Evolutionary conservation across 495 filamentous ascomycete species (phyloP).

Genomic region (Sphaerosporella brunnea): DNA sequence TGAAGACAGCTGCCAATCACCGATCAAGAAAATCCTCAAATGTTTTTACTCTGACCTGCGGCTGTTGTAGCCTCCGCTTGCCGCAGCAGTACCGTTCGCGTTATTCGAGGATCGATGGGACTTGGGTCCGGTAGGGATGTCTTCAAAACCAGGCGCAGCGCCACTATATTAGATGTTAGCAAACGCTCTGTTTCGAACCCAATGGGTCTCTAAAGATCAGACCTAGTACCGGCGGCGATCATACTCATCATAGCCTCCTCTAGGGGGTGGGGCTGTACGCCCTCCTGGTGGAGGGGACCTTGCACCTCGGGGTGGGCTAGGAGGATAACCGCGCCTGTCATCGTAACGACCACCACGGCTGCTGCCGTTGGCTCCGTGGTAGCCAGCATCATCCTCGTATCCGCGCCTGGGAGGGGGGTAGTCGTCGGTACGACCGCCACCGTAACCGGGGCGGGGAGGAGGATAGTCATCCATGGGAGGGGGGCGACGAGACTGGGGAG

Average conservation of each 20-base stretch:
- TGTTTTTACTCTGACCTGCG: no score
- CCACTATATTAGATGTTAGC: no score
- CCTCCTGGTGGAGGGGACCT: conserved; percentile 16
- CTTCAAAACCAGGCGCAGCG: neutral
- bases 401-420: conserved; percentile 23
- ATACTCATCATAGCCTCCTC: conserved; percentile 23
- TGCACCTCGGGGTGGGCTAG: conserved; percentile 5
- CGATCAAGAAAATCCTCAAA: no score
- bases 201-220: conserved; percentile 7
- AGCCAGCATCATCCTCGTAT: conserved; percentile 20
- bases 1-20: no score
- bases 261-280: conserved; percentile 18
- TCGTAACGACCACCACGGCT: conserved; percentile 22
- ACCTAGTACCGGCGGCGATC: conserved; percentile 24
- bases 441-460: conserved; percentile 18
- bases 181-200: conserved; percentile 1
- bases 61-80: no score
- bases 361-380: conserved; percentile 14
- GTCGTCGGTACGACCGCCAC: conserved; percentile 18
- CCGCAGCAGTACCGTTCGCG: no score
- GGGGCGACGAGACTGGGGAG: conserved; percentile 16
- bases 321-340: conserved; percentile 12
- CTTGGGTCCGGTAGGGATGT: conserved; percentile 3
- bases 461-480: conserved; percentile 21
- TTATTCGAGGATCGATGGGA: no score